Percentiles rank a stretch among this genome's conserved stretches.
Conservation (phyloP, 768 basidiomycete species). For the Boletus reticulatus region DNA sequence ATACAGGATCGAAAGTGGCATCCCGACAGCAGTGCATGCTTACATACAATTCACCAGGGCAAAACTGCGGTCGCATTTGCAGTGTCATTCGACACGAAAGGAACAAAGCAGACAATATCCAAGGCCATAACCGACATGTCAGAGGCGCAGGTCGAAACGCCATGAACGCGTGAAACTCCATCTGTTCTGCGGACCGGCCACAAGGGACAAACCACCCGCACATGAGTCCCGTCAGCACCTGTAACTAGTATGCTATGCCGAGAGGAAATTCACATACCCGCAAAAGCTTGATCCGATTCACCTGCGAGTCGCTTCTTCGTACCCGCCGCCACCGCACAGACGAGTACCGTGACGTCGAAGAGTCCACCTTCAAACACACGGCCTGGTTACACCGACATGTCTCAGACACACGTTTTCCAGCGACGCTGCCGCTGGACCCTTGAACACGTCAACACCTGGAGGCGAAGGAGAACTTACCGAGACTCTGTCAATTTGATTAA, state of each 20-base stretch:
- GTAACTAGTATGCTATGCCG: too few relatives aligned
- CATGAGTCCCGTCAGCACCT: too few relatives aligned
- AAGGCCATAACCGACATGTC: neutral
- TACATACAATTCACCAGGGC: neutral
- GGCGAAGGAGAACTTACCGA: neutral
- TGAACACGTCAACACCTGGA: neutral
- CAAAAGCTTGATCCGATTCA: neutral
- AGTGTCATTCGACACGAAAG: neutral
- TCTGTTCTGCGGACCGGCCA: neutral
- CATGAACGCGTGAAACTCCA: neutral
- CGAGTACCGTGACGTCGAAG: neutral
- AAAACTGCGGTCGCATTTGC: neutral
- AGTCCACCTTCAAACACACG: neutral
- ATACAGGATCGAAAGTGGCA: neutral
- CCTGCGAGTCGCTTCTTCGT: conserved; percentile 12
- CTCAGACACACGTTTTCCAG: neutral
- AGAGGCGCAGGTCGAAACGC: neutral
- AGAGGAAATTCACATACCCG: conserved; percentile 4
- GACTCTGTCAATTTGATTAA: too few relatives aligned
- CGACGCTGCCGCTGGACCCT: neutral
- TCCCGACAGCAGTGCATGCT: neutral
- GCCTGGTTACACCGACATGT: conserved; percentile 5
- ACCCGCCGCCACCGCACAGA: conserved; percentile 27
- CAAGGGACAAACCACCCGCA: neutral
- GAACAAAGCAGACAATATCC: neutral